These are phyloP conservation scores for Teratosphaeria viscida DNA, from an alignment of 2,329 filamentous ascomycete species.

Conservation along the genomic window DNA sequence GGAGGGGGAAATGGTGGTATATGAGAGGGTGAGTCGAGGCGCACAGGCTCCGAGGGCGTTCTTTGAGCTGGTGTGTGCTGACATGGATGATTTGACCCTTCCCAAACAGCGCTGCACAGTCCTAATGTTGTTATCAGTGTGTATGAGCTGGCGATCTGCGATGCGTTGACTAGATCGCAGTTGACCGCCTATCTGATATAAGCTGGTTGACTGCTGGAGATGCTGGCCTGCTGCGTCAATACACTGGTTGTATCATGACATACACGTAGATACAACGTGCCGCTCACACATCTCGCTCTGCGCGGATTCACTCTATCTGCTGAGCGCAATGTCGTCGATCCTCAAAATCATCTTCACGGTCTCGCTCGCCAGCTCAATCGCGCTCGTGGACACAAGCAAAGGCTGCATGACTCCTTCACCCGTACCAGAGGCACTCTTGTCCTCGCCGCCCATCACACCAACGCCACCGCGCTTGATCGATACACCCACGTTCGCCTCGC, in stretches of 20 bases:
- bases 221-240: neutral
- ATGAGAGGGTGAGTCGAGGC: neutral
- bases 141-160: neutral
- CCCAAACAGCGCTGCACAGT: too few species aligned
- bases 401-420: constrained; percentile 72
- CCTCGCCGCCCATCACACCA: constrained; percentile 74
- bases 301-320: constrained; percentile 15
- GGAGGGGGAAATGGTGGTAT: neutral
- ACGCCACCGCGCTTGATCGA: constrained; percentile 97
- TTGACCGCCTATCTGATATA: neutral
- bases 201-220: neutral
- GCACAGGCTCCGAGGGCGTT: too few species aligned
- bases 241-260: neutral
- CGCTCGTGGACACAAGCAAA: constrained; percentile 89
- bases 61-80: too few species aligned
- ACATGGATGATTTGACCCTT: too few species aligned
- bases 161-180: neutral
- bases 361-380: constrained; percentile 92
- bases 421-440: constrained; percentile 14
- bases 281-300: neutral
- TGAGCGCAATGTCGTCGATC: constrained; percentile 56
- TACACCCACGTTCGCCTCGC: constrained; percentile 90
- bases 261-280: neutral
- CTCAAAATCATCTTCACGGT: constrained; percentile 90
- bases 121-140: neutral